Evolutionary conservation across 2,329 filamentous ascomycete genomes (phyloP), one percentile per base, ranked within the genome.

Genomic region (Lomentospora prolificans): DNA sequence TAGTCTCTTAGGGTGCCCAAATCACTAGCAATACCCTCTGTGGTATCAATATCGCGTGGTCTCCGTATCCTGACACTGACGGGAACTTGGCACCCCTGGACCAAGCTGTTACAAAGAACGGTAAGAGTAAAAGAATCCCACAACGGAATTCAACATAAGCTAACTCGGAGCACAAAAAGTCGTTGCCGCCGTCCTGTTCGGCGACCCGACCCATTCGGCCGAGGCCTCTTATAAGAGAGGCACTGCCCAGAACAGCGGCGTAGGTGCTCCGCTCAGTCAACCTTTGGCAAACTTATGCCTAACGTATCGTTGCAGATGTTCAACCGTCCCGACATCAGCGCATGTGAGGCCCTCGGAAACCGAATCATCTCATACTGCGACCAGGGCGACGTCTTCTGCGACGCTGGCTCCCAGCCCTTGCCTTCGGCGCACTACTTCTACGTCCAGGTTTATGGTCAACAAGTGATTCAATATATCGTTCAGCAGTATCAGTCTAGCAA

Each of bases 1-100:
- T n/a, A n/a, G n/a, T n/a, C n/a, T n/a, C n/a, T n/a, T n/a, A n/a
- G 67, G 72, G 72, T 31, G 72, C 70, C 0, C 71, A 75, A 31
- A 61, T 74, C 31, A 57, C 66, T 1, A 61, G 61, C 44, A 70
- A 75, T 33, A 62, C 65, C 6, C 62, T 75, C 46, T 75, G 72
- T 59, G 72, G 72, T 2, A 64, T 64, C 17, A 58, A 61, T 14
- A 67, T 66, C 19, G 60, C 55, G 5, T 50, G 48, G 22, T 33
- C 24, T 2, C 27, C 50, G n/a, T 25, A 56, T n/a, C 22, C 58
- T 5, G 48, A 55, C 8, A 25, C 22, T n/a, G 19, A 9, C 3
- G 63, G 63, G 27, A 60, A 61, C 9, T 58, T 61, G 17, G 60
- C 61, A 9, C 57, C 66, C 2, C 57, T 74, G 39, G 41, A 62